These are phyloP conservation scores for Phytophthora cryptogea DNA, from an alignment of 352 stramenopile species.

Conservation along the genomic window DNA sequence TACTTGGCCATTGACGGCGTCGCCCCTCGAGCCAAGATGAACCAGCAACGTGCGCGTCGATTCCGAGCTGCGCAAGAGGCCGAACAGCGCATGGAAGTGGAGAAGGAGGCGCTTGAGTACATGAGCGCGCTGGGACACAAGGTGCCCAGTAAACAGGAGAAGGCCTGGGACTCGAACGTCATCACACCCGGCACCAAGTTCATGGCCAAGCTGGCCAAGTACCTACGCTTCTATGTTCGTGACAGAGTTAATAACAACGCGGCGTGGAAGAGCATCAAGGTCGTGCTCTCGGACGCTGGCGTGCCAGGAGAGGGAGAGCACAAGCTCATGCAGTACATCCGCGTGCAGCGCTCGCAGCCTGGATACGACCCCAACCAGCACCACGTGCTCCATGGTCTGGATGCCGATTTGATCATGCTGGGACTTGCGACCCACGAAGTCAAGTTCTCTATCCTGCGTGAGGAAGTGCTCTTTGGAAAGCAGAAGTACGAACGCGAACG, in stretches of 20 bases:
- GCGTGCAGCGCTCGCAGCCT: conserved; percentile 92
- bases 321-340: conserved; percentile 99
- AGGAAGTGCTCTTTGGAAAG: conserved; percentile 92
- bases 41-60: conserved; percentile 97
- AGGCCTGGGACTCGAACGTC: conserved; percentile 98
- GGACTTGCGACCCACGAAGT: conserved; percentile 98
- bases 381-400: conserved; percentile 97
- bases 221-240: conserved; percentile 93
- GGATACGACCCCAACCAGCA: conserved; percentile 98
- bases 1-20: conserved; percentile 99
- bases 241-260: conserved; percentile 94
- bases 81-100: conserved; percentile 91
- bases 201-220: conserved; percentile 94
- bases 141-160: conserved; percentile 75
- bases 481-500: conserved; percentile 79
- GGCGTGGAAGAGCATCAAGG: conserved; percentile 94
- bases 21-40: conserved; percentile 99
- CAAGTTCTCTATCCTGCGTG: conserved; percentile 98
- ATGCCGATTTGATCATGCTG: conserved; percentile 99
- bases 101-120: conserved; percentile 93
- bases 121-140: conserved; percentile 90
- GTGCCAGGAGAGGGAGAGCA: conserved; percentile 99
- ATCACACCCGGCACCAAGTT: conserved; percentile 99
- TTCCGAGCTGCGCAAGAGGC: conserved; percentile 97
- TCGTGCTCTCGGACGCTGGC: conserved; percentile 96